A percentile compares a stretch with the other conserved stretches of the same genome.
These are phyloP conservation scores for Melaleuca quinquenervia DNA, from an alignment of 345 rosid genomes.

Conservation along the genomic window DNA sequence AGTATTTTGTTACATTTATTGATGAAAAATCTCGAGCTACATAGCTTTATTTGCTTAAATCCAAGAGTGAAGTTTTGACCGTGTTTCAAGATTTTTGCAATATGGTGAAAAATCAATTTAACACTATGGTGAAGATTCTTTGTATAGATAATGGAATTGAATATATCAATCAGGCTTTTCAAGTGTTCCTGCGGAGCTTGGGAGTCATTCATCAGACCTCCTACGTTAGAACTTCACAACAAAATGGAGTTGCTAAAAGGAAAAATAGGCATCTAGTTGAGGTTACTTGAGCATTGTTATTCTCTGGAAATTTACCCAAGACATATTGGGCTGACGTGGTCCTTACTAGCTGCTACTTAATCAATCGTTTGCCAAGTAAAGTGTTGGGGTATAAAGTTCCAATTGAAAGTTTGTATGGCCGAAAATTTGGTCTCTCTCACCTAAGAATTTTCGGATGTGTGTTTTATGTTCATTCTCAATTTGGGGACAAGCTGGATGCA, in stretches of 20 bases:
- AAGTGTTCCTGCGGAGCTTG: rapidly evolving
- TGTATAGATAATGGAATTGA: neutral
- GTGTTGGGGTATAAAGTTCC: neutral
- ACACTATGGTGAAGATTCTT: neutral
- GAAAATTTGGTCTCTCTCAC: neutral
- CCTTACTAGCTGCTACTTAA: neutral
- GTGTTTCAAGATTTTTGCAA: neutral
- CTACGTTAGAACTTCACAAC: neutral
- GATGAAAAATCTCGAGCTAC: neutral
- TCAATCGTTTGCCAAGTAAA: neutral
- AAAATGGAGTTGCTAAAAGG: neutral
- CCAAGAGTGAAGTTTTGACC: neutral
- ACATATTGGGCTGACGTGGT: neutral
- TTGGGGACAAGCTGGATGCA: no score
- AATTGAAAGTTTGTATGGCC: neutral
- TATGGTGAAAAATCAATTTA: neutral
- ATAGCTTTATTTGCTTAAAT: neutral
- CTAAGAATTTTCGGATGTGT: neutral
- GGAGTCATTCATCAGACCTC: neutral
- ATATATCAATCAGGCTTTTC: neutral
- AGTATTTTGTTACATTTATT: neutral
- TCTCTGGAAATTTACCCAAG: neutral
- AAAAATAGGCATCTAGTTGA: neutral
- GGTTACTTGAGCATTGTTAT: neutral
- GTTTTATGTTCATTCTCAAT: no score